Evolutionary conservation across 179 eudicot species (phyloP).

Genomic region (Beta lomatogona): DNA sequence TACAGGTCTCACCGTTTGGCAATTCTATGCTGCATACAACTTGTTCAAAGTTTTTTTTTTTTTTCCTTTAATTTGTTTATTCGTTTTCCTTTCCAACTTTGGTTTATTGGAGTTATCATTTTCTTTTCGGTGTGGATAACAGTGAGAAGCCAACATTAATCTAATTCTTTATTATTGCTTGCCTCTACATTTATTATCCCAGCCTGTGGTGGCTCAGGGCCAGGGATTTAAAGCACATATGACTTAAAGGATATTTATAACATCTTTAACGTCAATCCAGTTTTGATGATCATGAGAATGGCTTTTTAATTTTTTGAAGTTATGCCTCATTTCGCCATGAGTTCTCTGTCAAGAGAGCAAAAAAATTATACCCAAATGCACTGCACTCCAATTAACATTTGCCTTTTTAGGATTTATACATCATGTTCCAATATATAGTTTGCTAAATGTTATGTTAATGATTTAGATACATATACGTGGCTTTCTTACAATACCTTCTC

Average conservation of each 20-base stretch:
- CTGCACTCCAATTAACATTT: background rate
- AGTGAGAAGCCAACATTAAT: background rate
- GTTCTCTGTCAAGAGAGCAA: background rate
- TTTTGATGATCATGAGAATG: background rate
- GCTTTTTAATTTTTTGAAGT: background rate
- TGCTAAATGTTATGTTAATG: background rate
- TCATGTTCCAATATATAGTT: background rate
- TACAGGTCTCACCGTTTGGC: slow-evolving; percentile 58
- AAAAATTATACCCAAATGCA: background rate
- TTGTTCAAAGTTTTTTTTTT: background rate
- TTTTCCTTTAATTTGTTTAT: too few species aligned
- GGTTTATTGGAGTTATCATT: background rate
- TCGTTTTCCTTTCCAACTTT: background rate
- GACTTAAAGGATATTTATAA: background rate
- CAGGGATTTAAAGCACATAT: background rate
- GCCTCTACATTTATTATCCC: background rate
- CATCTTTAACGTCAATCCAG: background rate
- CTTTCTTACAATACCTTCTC: background rate
- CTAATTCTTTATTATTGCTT: background rate
- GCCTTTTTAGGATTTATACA: background rate
- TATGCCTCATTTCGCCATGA: background rate
- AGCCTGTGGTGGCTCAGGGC: background rate
- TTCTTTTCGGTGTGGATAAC: background rate
- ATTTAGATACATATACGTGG: background rate
- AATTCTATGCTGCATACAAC: background rate